Conservation (phyloP, 768 basidiomycete species). For the Boletus speciosus region DNA sequence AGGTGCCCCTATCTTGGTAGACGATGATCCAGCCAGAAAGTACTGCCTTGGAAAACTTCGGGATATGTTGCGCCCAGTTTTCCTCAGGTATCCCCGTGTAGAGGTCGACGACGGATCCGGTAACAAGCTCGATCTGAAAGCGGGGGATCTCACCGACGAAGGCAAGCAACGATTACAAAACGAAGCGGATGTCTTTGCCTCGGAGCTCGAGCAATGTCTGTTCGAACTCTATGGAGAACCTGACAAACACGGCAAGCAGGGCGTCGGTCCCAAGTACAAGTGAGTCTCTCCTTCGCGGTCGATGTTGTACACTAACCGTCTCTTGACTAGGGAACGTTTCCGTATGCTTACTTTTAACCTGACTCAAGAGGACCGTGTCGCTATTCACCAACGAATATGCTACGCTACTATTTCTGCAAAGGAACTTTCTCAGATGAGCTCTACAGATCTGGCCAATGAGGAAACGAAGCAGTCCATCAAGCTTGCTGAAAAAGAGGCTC, state of each 20-base stretch:
- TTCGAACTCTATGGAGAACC: conserved; percentile 75
- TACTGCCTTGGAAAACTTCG: conserved; percentile 77
- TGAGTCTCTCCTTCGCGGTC: conserved; percentile 34
- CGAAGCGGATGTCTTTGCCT: conserved; percentile 60
- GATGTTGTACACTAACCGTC: conserved; percentile 4
- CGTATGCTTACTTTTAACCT: conserved; percentile 88
- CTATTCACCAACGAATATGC: conserved; percentile 76
- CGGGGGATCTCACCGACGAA: conserved; percentile 57
- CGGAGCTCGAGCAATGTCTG: conserved; percentile 70
- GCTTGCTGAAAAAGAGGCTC: conserved; percentile 74
- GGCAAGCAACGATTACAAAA: conserved; percentile 54
- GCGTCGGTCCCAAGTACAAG: conserved; percentile 80
- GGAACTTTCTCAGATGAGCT: conserved; percentile 80
- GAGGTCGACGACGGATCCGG: conserved; percentile 32
- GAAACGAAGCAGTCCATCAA: conserved; percentile 81
- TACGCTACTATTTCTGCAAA: conserved; percentile 60
- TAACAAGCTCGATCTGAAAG: conserved; percentile 40
- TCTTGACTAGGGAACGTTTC: conserved; percentile 70
- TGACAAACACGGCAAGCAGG: conserved; percentile 63
- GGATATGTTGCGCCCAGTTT: conserved; percentile 68
- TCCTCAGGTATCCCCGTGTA: conserved; percentile 63
- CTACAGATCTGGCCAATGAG: conserved; percentile 85
- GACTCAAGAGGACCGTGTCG: conserved; percentile 74
- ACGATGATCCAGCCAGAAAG: conserved; percentile 72
- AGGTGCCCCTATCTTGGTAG: conserved; percentile 34